phyloP scores from a whole-genome alignment of 1,284 basidiomycete genomes.

The Ganoderma leucocontextum region DNA sequence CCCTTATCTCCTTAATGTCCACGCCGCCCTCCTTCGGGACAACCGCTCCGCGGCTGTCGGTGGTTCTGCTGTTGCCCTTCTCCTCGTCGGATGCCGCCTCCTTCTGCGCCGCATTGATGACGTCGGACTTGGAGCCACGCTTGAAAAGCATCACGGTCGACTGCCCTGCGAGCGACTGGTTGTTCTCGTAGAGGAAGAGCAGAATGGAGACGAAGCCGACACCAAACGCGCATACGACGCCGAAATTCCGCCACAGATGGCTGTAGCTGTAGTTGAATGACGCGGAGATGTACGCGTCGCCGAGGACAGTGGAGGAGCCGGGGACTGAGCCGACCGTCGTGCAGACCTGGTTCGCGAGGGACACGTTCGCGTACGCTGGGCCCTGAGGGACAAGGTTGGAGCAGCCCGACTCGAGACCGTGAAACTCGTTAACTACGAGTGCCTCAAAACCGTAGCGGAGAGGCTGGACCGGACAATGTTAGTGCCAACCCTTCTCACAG shows the following conservation, averaged over 20 bases:
- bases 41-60: conserved; percentile 8
- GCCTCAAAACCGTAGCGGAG: conserved; percentile 61
- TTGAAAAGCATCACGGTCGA: conserved; percentile 52
- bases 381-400: conserved; percentile 54
- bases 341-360: conserved; percentile 67
- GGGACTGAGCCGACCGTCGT: conserved; percentile 61
- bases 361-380: conserved; percentile 60
- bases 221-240: conserved; percentile 61
- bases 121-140: conserved; percentile 43
- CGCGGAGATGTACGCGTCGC: conserved; percentile 60
- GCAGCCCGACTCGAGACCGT: conserved; percentile 51
- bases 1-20: conserved; percentile 31
- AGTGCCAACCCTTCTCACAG: background rate
- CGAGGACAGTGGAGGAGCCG: conserved; percentile 56
- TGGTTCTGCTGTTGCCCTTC: conserved; percentile 26
- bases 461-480: conserved; percentile 42
- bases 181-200: conserved; percentile 61
- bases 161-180: conserved; percentile 44
- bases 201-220: conserved; percentile 56
- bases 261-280: conserved; percentile 69
- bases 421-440: conserved; percentile 65
- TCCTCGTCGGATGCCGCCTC: conserved; percentile 42
- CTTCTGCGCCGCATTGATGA: conserved; percentile 27
- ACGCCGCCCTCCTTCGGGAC: conserved; percentile 12
- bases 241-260: conserved; percentile 77